Evolutionary conservation across 495 filamentous ascomycete species (phyloP).

Genomic region (Evernia prunastri): DNA sequence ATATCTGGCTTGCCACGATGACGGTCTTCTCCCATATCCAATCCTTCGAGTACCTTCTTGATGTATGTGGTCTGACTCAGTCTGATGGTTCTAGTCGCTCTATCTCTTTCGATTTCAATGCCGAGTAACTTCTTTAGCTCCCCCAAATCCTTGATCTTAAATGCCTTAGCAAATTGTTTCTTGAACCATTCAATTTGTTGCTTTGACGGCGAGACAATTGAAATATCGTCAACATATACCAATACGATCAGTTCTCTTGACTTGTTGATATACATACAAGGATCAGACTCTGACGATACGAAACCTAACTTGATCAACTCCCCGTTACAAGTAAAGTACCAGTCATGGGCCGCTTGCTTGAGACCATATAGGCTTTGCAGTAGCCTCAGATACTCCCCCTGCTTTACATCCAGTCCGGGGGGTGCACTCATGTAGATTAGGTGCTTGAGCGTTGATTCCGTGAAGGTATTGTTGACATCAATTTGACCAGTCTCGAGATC

Average conservation of each 20-base stretch:
- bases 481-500: constrained; percentile 10
- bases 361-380: constrained; percentile 10
- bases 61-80: not conserved
- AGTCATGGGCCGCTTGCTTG: constrained; percentile 10
- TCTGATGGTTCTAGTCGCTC: not conserved
- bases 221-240: constrained; percentile 8
- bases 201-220: not conserved
- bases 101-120: constrained; percentile 7
- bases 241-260: not conserved
- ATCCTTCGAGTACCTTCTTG: not conserved
- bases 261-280: not conserved
- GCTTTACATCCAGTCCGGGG: not conserved
- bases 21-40: not conserved
- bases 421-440: not conserved
- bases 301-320: not conserved
- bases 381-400: not conserved
- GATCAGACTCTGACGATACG: not conserved
- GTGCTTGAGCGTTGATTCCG: not conserved
- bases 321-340: not conserved
- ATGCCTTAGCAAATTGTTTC: not conserved
- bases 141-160: constrained; percentile 19
- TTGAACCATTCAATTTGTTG: constrained; percentile 9
- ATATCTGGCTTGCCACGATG: not conserved
- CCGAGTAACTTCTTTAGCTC: constrained; percentile 19
- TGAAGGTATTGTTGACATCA: constrained; percentile 15